Conservation (phyloP, 352 stramenopile genomes). For the Phytophthora hibernalis region DNA sequence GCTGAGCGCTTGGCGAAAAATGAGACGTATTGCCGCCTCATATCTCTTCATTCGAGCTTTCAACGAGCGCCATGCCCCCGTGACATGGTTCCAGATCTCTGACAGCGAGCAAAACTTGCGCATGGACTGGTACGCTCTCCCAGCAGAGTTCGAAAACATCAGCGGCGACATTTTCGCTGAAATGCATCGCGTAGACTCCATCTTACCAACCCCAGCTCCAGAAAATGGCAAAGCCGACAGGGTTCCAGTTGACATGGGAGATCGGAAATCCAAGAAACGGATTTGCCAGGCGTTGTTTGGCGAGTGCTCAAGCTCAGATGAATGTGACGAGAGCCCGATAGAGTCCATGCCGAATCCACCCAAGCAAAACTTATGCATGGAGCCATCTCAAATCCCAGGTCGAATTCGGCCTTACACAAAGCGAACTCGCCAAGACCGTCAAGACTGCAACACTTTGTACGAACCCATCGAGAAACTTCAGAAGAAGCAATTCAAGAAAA, state of each 20-base stretch:
- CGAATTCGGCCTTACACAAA: not conserved
- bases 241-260: not conserved
- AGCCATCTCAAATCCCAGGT: not conserved
- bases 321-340: constrained; percentile 1
- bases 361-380: constrained; percentile 1
- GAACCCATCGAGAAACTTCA: constrained; percentile 20
- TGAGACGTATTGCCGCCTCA: constrained; percentile 28
- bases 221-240: not conserved
- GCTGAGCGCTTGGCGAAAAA: constrained; percentile 30
- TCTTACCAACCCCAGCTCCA: not conserved
- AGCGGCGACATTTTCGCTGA: constrained; percentile 23
- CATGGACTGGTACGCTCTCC: constrained; percentile 23
- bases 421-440: not conserved
- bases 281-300: not conserved
- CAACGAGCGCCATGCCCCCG: constrained; percentile 2
- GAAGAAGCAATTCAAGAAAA: constrained; percentile 23
- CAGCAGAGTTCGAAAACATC: constrained; percentile 38
- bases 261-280: not conserved
- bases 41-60: constrained; percentile 34
- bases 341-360: not conserved
- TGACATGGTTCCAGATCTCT: constrained; percentile 28
- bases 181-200: constrained; percentile 18
- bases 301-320: constrained; percentile 1
- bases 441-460: constrained; percentile 18
- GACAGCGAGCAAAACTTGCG: constrained; percentile 11